phyloP scores from a whole-genome alignment of 2,329 filamentous ascomycete species.

The Incumbomyces lentus region DNA sequence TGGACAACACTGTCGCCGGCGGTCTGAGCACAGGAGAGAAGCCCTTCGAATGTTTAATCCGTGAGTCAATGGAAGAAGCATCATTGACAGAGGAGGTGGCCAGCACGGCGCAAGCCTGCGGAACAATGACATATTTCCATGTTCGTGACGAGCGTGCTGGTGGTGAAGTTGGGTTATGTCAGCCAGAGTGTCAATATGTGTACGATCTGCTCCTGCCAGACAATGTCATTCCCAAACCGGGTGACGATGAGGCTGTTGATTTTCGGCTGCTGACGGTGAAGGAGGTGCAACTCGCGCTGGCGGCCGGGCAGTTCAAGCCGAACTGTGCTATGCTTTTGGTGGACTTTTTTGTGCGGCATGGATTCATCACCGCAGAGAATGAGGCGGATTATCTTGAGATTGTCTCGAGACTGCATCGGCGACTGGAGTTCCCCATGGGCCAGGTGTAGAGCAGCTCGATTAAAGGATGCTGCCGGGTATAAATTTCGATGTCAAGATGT shows the following conservation, averaged over 20 bases:
- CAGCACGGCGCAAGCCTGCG: constrained; percentile 49
- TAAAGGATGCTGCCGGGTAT: not conserved
- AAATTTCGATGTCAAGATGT: not conserved
- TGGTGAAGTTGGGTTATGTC: constrained; percentile 70
- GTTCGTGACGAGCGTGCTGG: constrained; percentile 65
- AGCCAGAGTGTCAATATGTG: constrained; percentile 84
- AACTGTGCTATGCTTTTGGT: constrained; percentile 78
- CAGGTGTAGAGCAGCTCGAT: constrained; percentile 15
- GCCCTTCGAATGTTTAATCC: constrained; percentile 69
- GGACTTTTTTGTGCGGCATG: constrained; percentile 83
- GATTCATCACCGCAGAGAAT: constrained; percentile 66
- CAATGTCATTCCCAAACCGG: constrained; percentile 60
- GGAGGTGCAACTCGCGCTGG: constrained; percentile 62
- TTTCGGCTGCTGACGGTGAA: constrained; percentile 70
- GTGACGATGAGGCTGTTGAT: constrained; percentile 79
- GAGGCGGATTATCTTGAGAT: constrained; percentile 73
- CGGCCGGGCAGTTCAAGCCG: constrained; percentile 72
- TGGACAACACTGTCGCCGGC: constrained; percentile 90
- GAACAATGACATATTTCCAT: constrained; percentile 76
- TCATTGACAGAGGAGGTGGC: constrained; percentile 63
- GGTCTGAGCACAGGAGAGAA: constrained; percentile 72
- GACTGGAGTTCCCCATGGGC: constrained; percentile 67
- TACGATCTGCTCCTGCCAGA: constrained; percentile 74
- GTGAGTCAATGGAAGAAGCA: constrained; percentile 85
- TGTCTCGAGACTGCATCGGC: constrained; percentile 61